Evolutionary conservation across 2,329 filamentous ascomycete genomes (phyloP).

Genomic region (Pyrenophora graminea): DNA sequence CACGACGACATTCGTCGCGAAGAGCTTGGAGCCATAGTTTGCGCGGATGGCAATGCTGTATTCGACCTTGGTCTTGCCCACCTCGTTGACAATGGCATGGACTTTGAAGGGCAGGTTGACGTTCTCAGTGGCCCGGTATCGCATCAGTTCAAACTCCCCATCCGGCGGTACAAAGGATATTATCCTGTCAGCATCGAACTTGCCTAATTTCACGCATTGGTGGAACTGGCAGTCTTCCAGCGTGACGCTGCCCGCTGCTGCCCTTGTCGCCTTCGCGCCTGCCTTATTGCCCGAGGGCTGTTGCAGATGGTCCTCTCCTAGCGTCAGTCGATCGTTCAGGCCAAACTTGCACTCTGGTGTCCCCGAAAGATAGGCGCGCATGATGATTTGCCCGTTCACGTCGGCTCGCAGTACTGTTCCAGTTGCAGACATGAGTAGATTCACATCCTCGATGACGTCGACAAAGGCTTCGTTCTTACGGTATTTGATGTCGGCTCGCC

Average conservation of each 20-base stretch:
- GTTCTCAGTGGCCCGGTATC: slow-evolving; percentile 96
- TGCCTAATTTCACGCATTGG: slow-evolving; percentile 96
- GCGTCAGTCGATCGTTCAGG: slow-evolving; percentile 88
- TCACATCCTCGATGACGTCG: slow-evolving; percentile 98
- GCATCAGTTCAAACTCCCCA: slow-evolving; percentile 98
- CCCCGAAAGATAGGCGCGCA: slow-evolving; percentile 95
- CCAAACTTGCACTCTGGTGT: slow-evolving; percentile 99
- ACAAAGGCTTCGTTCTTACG: slow-evolving; percentile 99
- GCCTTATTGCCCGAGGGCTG: slow-evolving; percentile 73
- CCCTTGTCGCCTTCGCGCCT: slow-evolving; percentile 88
- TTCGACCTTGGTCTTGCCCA: slow-evolving; percentile 96
- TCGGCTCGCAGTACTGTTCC: slow-evolving; percentile 93
- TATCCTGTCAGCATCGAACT: slow-evolving; percentile 94
- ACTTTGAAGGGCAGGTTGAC: slow-evolving; percentile 99
- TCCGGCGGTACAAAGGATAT: slow-evolving; percentile 97
- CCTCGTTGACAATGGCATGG: slow-evolving; percentile 96
- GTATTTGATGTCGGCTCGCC: slow-evolving; percentile 96
- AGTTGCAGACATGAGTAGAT: slow-evolving; percentile 97
- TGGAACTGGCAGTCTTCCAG: slow-evolving; percentile 99
- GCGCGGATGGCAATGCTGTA: slow-evolving; percentile 97
- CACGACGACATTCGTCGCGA: slow-evolving; percentile 93
- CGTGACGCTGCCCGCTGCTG: slow-evolving; percentile 91
- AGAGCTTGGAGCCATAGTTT: slow-evolving; percentile 94
- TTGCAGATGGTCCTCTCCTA: slow-evolving; percentile 69
- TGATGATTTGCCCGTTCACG: slow-evolving; percentile 95